Evolutionary conservation across 345 rosid species (phyloP).

Genomic region (Eucalyptus brandiana): DNA sequence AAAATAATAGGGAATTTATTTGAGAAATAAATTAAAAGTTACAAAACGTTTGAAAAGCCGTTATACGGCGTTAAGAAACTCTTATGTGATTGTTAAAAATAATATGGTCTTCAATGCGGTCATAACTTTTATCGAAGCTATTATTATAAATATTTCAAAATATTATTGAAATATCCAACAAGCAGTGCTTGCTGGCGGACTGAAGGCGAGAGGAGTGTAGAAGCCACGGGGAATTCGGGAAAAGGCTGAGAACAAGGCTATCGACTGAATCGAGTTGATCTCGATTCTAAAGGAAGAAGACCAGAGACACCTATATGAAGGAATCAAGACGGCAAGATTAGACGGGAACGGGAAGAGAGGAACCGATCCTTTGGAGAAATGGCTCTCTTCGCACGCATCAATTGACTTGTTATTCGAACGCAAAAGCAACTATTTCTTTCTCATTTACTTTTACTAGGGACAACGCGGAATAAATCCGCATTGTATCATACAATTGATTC

Average conservation of each 20-base stretch:
- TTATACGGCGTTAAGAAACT: accelerated
- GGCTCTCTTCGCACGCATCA: background rate
- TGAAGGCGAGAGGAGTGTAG: background rate
- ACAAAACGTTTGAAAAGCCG: no score
- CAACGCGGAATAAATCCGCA: no score
- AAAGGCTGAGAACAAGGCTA: background rate
- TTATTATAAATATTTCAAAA: no score
- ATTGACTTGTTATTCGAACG: background rate
- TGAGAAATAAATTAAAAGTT: no score
- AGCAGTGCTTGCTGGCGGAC: background rate
- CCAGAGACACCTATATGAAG: background rate
- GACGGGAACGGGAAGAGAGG: background rate
- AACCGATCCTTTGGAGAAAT: background rate
- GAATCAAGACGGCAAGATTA: no score
- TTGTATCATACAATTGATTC: background rate
- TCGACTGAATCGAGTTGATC: background rate
- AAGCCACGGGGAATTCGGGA: background rate
- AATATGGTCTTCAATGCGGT: accelerated
- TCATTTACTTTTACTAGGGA: background rate
- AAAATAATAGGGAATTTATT: no score
- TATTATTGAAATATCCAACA: background rate
- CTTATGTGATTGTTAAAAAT: no score
- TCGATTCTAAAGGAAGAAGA: background rate
- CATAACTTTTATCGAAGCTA: no score
- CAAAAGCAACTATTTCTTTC: background rate